Evolutionary conservation across 345 rosid genomes (phyloP).

Genomic region (Eucalyptus polybractea): DNA sequence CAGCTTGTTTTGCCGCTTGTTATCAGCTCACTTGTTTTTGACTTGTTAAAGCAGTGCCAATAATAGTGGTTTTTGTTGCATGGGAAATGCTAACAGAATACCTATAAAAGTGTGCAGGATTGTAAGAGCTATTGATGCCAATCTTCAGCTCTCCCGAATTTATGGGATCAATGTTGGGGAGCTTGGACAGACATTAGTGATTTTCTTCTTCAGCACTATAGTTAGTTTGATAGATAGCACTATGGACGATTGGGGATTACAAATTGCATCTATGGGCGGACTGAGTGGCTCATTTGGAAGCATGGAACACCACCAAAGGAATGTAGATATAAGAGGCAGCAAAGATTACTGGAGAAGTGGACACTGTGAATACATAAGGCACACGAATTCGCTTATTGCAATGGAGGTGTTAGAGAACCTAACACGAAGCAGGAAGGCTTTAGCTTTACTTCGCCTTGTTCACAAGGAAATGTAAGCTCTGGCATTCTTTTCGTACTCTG

Average conservation of each 20-base stretch:
- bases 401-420: slow-evolving; percentile 33
- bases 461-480: slow-evolving; percentile 33
- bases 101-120: slow-evolving; percentile 23
- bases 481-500: not conserved
- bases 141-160: slow-evolving; percentile 30
- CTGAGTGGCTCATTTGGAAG: slow-evolving; percentile 2
- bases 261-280: not conserved
- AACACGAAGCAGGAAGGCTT: slow-evolving; percentile 26
- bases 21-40: not conserved
- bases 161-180: slow-evolving; percentile 18
- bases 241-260: slow-evolving; percentile 33
- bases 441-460: slow-evolving; percentile 33
- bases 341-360: slow-evolving; percentile 1
- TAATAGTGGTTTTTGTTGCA: not conserved
- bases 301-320: slow-evolving; percentile 15
- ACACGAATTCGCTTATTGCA: slow-evolving; percentile 20
- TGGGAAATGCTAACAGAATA: not conserved
- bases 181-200: slow-evolving; percentile 28
- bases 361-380: slow-evolving; percentile 13
- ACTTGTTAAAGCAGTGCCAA: not conserved
- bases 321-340: slow-evolving; percentile 12
- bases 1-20: not conserved
- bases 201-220: slow-evolving; percentile 27
- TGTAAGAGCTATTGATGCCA: slow-evolving; percentile 25
- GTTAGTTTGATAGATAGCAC: slow-evolving; percentile 24